These are phyloP conservation scores for Psilocybe cyanescens DNA, from an alignment of 768 basidiomycete species.

Conservation along the genomic window DNA sequence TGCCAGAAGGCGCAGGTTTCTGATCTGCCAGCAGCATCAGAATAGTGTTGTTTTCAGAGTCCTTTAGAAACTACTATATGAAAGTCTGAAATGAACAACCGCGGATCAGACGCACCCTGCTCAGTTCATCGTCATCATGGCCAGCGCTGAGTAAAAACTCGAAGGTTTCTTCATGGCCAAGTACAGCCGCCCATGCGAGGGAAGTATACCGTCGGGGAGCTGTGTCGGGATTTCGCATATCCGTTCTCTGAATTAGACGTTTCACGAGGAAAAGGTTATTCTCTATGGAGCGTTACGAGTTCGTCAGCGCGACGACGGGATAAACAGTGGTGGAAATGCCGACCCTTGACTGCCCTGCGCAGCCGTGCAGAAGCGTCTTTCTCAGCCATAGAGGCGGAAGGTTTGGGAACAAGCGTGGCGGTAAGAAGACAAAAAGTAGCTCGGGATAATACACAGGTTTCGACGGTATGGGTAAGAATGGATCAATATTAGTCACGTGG, in stretches of 20 bases:
- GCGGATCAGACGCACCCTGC: slow-evolving; percentile 61
- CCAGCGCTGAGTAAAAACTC: slow-evolving; percentile 85
- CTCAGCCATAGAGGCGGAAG: slow-evolving; percentile 66
- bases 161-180: slow-evolving; percentile 91
- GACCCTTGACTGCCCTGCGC: slow-evolving; percentile 82
- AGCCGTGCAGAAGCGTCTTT: slow-evolving; percentile 78
- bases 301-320: slow-evolving; percentile 7
- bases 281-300: slow-evolving; percentile 51
- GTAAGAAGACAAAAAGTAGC: slow-evolving; percentile 14
- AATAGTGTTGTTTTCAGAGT: slow-evolving; percentile 91
- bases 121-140: slow-evolving; percentile 93
- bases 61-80: slow-evolving; percentile 49
- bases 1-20: slow-evolving; percentile 51
- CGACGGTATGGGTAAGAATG: slow-evolving; percentile 9
- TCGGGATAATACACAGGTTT: slow-evolving; percentile 1
- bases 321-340: slow-evolving; percentile 7
- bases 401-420: slow-evolving; percentile 14
- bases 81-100: background rate
- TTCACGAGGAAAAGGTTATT: slow-evolving; percentile 94
- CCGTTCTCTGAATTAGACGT: slow-evolving; percentile 82
- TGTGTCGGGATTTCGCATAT: slow-evolving; percentile 91
- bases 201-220: slow-evolving; percentile 79
- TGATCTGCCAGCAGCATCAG: slow-evolving; percentile 91
- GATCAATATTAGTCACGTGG: slow-evolving; percentile 15
- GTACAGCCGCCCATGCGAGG: slow-evolving; percentile 88